Base-by-base conservation (phyloP, 768 basidiomycete genomes). In the Strobilomyces echinocephalus region DNA sequence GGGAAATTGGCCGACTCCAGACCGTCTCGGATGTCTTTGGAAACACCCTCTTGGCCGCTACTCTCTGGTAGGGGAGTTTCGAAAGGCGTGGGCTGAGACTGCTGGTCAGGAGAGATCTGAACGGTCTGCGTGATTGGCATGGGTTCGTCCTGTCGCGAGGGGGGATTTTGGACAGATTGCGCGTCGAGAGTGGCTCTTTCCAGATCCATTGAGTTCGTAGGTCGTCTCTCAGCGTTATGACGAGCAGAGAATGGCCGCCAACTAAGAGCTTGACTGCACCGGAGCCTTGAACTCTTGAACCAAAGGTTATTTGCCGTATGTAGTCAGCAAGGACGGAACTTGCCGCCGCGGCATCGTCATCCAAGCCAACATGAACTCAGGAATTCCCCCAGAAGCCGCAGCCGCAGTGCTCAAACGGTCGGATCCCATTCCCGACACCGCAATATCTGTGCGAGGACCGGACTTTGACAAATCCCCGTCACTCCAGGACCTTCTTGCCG, bases 391-490 rank as follows among this genome's bases (percentile, higher is more conserved):
- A 28, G 76, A 60, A 34, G 88, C 85, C 18, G 82, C 90, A 51
- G 82, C 84, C 11, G 88, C 89, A n/a, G 80, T 95, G 20, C 72
- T 95, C 31, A 80, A 84, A 63, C 82, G 78, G 40, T 93, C 91
- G 6, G 87, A 83, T 26, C 83, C 88, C 14, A 68, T 94, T 28
- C 78, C 87, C 5, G 74, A 77, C 16, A 73, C 79, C 35, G 81
- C 87, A 0, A 69, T 89, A 14, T 73, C 87, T 3, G 91, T 98
- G 18, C 74, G 84, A 65, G 97, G 97, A 0, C 97, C 97, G 11
- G 79, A 95, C 69, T 89, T 98, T 61, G 87, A 90, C 57, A 67
- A 79, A n/a, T 69, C 76, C 1, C 65, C 82, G 20, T 82, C 83
- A 44, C 74, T 99, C 26, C 75, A 85, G 41, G 73, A 79, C 34